Conservation (phyloP, 306 rosid species). For the Vigna nakashimae region DNA sequence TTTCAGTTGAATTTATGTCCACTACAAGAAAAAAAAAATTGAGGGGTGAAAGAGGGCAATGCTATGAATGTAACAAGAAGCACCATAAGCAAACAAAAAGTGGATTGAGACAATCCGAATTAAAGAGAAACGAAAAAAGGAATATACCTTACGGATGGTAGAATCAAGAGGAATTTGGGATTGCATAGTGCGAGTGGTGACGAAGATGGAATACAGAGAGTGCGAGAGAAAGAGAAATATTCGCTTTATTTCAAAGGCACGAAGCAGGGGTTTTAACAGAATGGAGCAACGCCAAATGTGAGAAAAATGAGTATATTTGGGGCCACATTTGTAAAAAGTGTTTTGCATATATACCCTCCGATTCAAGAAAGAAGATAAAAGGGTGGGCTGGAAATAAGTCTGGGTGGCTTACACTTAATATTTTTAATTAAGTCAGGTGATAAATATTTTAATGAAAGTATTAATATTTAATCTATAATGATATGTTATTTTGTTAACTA, state of each 20-base stretch:
- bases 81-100: neutral
- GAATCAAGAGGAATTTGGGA: constrained; percentile 39
- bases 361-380: neutral
- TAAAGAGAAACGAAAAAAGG: neutral
- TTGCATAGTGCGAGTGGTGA: constrained; percentile 9
- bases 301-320: constrained; percentile 5
- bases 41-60: constrained; percentile 3
- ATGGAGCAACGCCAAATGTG: constrained; percentile 17
- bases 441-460: too few species aligned
- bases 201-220: constrained; percentile 42
- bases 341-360: constrained; percentile 8
- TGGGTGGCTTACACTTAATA: too few species aligned
- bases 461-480: too few species aligned
- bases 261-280: constrained; percentile 7
- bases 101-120: constrained; percentile 10
- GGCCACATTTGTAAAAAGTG: neutral
- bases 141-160: constrained; percentile 47
- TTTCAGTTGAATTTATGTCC: neutral
- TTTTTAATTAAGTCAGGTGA: too few species aligned
- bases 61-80: constrained; percentile 28
- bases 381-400: neutral
- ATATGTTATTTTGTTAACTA: too few species aligned
- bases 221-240: constrained; percentile 30
- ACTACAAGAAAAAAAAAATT: constrained; percentile 7
- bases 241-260: constrained; percentile 44